Conservation (phyloP, 192 early-diverging fungal genomes). For the Ambispora gerdemannii region DNA sequence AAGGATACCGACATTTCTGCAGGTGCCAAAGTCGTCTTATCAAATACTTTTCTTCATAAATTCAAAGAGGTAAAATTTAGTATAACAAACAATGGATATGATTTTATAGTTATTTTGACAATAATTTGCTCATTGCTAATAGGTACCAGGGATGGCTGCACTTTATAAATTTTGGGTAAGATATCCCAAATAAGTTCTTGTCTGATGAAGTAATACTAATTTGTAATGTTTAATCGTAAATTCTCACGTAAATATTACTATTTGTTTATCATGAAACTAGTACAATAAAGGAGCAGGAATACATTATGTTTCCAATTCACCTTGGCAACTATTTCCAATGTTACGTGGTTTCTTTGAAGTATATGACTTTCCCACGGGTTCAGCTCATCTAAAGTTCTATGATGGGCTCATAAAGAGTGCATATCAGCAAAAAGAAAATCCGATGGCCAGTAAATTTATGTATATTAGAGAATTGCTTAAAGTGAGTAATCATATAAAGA, state of each 20-base stretch:
- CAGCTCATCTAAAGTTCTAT: slow-evolving; percentile 57
- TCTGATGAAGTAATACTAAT: background rate
- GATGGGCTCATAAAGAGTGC: slow-evolving; percentile 44
- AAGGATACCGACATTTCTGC: slow-evolving; percentile 79
- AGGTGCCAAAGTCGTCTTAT: slow-evolving; percentile 63
- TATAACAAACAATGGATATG: too few species aligned
- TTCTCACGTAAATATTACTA: background rate
- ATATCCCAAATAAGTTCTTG: background rate
- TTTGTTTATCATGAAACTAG: background rate
- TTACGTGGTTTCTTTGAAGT: slow-evolving; percentile 68
- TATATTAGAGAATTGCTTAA: slow-evolving; percentile 33
- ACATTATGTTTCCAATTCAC: slow-evolving; percentile 90
- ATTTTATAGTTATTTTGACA: too few species aligned
- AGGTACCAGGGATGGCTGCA: slow-evolving; percentile 77
- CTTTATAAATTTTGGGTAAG: slow-evolving; percentile 62
- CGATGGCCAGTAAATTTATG: slow-evolving; percentile 32
- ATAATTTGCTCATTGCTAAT: too few species aligned
- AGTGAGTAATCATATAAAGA: slow-evolving; percentile 1
- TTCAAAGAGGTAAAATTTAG: slow-evolving; percentile 41
- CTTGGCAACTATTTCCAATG: slow-evolving; percentile 84
- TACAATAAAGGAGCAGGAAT: slow-evolving; percentile 52
- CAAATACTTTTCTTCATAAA: slow-evolving; percentile 68
- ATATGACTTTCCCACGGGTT: slow-evolving; percentile 77
- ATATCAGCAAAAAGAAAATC: slow-evolving; percentile 24
- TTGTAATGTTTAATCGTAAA: background rate